Percentiles rank a stretch among this genome's conserved stretches.
Evolutionary conservation across 805 yeast genomes (phyloP).

Genomic region (Myxozyma melibiosi): DNA sequence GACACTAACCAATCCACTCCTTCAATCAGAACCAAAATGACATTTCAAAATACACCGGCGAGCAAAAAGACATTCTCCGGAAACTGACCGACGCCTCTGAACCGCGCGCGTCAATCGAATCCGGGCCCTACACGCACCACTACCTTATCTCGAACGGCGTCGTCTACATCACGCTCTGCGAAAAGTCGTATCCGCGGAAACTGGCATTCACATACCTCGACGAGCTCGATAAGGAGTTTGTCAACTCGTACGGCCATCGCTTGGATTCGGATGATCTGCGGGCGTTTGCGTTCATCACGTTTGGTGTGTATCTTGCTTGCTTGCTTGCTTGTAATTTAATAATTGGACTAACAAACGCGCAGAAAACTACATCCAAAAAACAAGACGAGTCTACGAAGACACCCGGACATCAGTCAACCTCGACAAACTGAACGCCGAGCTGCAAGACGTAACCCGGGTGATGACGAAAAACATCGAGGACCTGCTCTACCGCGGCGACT

Average conservation of each 20-base stretch:
- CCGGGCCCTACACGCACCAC: constrained; percentile 71
- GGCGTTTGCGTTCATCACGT: constrained; percentile 87
- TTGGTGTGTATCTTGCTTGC: constrained; percentile 47
- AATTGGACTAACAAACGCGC: not conserved
- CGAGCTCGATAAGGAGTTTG: constrained; percentile 81
- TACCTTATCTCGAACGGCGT: constrained; percentile 68
- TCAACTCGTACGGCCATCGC: constrained; percentile 76
- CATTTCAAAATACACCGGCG: constrained; percentile 76
- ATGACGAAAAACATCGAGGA: constrained; percentile 98
- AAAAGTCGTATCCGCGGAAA: constrained; percentile 78
- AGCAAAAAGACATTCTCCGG: constrained; percentile 73
- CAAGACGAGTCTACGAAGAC: constrained; percentile 86
- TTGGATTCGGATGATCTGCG: constrained; percentile 62
- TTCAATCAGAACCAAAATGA: constrained; percentile 51
- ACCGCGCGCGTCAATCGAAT: constrained; percentile 80
- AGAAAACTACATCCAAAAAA: constrained; percentile 63
- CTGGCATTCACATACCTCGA: constrained; percentile 83
- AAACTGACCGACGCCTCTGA: constrained; percentile 79
- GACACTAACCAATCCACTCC: not conserved
- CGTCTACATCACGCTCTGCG: constrained; percentile 77
- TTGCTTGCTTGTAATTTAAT: not conserved
- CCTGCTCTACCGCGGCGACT: constrained; percentile 90
- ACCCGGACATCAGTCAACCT: constrained; percentile 86
- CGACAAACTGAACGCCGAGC: constrained; percentile 81
- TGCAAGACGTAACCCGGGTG: constrained; percentile 90